Conservation (phyloP, 192 early-diverging fungal species). For the Paraglomus brasilianum region DNA sequence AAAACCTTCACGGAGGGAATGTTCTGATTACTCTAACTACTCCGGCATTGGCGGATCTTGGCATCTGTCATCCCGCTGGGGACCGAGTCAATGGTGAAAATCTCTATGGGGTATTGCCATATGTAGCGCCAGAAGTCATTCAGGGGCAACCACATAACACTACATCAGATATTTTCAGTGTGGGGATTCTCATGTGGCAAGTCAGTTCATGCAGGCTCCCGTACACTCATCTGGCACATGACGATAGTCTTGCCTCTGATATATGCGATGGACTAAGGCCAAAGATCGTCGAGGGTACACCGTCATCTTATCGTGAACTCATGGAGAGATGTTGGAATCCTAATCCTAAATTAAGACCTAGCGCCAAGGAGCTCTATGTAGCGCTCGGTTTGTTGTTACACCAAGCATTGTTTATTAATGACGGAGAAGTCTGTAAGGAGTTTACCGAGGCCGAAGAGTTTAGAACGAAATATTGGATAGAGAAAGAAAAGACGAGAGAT, state of each 20-base stretch:
- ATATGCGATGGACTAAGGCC: conserved; percentile 12
- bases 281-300: background rate
- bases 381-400: too few species aligned
- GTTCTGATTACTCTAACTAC: background rate
- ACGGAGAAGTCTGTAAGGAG: too few species aligned
- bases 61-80: conserved; percentile 4
- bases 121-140: background rate
- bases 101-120: conserved; percentile 18
- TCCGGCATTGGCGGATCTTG: conserved; percentile 8
- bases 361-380: too few species aligned
- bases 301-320: background rate
- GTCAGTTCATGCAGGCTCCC: background rate
- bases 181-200: conserved; percentile 19
- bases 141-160: background rate
- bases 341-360: conserved; percentile 1
- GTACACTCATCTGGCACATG: background rate
- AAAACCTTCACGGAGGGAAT: conserved; percentile 16
- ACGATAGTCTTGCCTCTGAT: background rate
- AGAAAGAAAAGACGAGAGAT: background rate
- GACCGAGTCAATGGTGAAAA: background rate
- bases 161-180: conserved; percentile 2
- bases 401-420: too few species aligned
- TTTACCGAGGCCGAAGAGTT: too few species aligned
- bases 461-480: too few species aligned
- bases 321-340: conserved; percentile 19